phyloP scores from a whole-genome alignment of 2,329 filamentous ascomycete genomes.

The Fusarium sp. region DNA sequence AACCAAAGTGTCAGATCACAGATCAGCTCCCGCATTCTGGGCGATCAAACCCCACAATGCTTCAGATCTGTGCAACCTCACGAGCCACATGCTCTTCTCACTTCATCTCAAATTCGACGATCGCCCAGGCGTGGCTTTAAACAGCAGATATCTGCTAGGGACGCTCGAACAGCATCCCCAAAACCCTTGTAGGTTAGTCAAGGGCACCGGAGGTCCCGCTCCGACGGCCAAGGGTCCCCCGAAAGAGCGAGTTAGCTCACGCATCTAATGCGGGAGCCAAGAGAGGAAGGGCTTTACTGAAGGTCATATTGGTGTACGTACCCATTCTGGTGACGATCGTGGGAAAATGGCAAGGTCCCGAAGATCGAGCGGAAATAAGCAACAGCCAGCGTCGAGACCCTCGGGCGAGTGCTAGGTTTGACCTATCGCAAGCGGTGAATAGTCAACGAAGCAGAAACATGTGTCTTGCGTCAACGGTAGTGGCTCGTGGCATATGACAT shows the following conservation, averaged over 20 bases:
- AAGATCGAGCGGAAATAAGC: conserved; percentile 22
- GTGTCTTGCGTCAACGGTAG: not conserved
- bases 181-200: not conserved
- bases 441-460: not conserved
- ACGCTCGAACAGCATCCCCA: not conserved
- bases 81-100: conserved; percentile 11
- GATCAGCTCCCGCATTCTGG: conserved; percentile 4
- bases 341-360: not conserved
- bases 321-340: conserved; percentile 14
- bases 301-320: not conserved
- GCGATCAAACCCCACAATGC: conserved; percentile 17
- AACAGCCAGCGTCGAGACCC: not conserved
- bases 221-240: conserved; percentile 6
- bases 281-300: not conserved
- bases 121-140: conserved; percentile 2
- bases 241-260: not conserved
- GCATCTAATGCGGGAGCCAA: conserved; percentile 7
- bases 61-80: conserved; percentile 21
- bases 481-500: not conserved
- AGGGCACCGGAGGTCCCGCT: conserved; percentile 14
- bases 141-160: conserved; percentile 2
- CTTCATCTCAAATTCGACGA: not conserved
- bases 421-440: not conserved
- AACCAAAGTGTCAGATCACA: not conserved
- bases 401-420: not conserved